Conservation (phyloP, 2,329 filamentous ascomycete genomes). For the Trichoderma sp. region DNA sequence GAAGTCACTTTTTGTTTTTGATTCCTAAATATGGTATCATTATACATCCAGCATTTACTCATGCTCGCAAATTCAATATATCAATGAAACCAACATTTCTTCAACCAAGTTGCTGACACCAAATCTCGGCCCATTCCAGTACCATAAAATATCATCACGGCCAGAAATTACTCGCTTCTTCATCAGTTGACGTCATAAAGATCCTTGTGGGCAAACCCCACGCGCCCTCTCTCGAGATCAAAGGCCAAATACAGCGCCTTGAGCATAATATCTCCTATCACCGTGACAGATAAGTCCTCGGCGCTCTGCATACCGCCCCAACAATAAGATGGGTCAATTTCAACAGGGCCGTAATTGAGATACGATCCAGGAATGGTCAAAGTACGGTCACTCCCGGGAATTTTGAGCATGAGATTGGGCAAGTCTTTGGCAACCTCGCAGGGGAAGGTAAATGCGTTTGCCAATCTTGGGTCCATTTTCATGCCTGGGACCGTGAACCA, state of each 20-base stretch:
- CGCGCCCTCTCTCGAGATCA: conserved; percentile 52
- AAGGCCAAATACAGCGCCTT: conserved; percentile 79
- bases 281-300: conserved; percentile 55
- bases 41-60: background rate
- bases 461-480: conserved; percentile 48
- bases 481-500: conserved; percentile 64
- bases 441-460: conserved; percentile 60
- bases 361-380: conserved; percentile 59
- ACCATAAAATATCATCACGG: background rate
- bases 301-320: conserved; percentile 75
- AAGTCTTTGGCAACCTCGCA: conserved; percentile 57
- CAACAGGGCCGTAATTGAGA: conserved; percentile 58
- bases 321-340: conserved; percentile 59
- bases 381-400: conserved; percentile 54
- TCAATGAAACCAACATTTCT: background rate
- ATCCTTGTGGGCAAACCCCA: conserved; percentile 52
- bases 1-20: background rate
- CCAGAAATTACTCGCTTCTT: background rate
- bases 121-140: background rate
- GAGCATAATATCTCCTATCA: conserved; percentile 79
- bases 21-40: background rate
- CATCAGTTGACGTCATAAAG: conserved; percentile 35
- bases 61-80: background rate
- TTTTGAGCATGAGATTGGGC: conserved; percentile 60
- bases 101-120: background rate